Base-by-base conservation (phyloP, 2,329 filamentous ascomycete species). In the Ceratocystiopsis sp. region DNA sequence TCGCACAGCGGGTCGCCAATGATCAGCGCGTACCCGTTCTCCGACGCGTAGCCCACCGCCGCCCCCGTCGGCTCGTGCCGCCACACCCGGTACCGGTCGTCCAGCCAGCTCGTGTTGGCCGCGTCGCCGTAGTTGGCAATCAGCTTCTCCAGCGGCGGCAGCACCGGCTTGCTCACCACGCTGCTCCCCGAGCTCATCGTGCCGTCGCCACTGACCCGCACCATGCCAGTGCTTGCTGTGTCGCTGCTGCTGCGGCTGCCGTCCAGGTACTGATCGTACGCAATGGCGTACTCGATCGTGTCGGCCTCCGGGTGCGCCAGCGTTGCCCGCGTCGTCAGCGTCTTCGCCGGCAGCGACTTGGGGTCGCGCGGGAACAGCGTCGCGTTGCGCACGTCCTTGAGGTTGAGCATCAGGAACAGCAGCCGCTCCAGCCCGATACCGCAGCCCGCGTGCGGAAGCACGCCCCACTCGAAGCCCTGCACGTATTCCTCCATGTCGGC, bases 91-190 rank as follows among this genome's bases (percentile, higher is more conserved):
- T 87, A 94, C 8, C 85, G 78, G 8, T 86, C 82, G 57, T 95
- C 87, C 9, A 91, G 73, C 85, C 86, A 95, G 0, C 85, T 91
- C 0, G 87, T 95, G 55, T 93, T 93, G 40, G 85, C 86, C 2
- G 87, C 85, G 59, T 95, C 87, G 48, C 87, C 87, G 52, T 95
- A 95, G 60, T 95, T 95, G 55, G 85, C 85, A 58, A 95, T 86
- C 37, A 95, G 76, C 56, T 93, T 81, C 57, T 87, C 84, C 6
- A 95, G 58, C 0, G 84, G 70, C 42, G 86, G 86, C 43, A 81
- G 65, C 33, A 8, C 13, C 33, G 33, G 33, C 33, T 13, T 34
- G 33, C 13, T 15, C 33, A 13, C 13, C 9, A 14, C 3, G 13
- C 33, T 34, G 13, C 33, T 34, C 4, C 13, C 13, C 3, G 13